Percentiles rank a stretch among this genome's conserved stretches.
Evolutionary conservation across 2,329 filamentous ascomycete species (phyloP).

Genomic region (Waltergamsia citrina): DNA sequence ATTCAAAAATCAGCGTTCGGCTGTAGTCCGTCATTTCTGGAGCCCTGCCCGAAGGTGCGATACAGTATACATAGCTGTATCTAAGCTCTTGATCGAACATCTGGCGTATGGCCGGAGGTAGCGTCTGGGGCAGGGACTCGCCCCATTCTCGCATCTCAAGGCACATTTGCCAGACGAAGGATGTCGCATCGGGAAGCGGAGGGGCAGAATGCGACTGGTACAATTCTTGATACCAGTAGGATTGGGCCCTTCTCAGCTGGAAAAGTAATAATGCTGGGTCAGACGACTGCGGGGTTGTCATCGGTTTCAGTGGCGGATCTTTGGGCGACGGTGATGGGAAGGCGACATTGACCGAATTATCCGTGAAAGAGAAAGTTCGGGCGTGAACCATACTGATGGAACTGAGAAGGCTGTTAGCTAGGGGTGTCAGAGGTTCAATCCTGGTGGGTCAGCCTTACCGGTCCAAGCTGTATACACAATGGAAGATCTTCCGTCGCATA

Average conservation of each 20-base stretch:
- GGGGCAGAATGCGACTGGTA: conserved; percentile 64
- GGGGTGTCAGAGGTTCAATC: too few species aligned
- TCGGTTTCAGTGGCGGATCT: conserved; percentile 30
- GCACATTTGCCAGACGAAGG: conserved; percentile 69
- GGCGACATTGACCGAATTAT: conserved; percentile 76
- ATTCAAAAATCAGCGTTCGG: conserved; percentile 75
- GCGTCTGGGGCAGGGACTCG: conserved; percentile 58
- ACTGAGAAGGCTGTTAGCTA: conserved; percentile 31
- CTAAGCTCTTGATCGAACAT: conserved; percentile 82
- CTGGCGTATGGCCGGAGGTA: conserved; percentile 56
- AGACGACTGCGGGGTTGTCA: conserved; percentile 38
- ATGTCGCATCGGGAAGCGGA: conserved; percentile 57
- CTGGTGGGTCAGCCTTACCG: conserved; percentile 39
- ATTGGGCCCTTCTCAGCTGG: conserved; percentile 76
- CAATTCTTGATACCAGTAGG: conserved; percentile 79
- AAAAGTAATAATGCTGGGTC: conserved; percentile 72
- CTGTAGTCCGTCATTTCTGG: conserved; percentile 68
- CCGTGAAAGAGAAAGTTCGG: conserved; percentile 85
- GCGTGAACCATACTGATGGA: conserved; percentile 84
- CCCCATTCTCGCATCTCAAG: conserved; percentile 74
- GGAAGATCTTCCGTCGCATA: conserved; percentile 73
- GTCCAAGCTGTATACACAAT: conserved; percentile 84
- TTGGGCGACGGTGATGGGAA: conserved; percentile 50
- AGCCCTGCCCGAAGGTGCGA: conserved; percentile 69
- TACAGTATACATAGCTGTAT: conserved; percentile 84